Evolutionary conservation across 2,329 filamentous ascomycete genomes (phyloP).

Genomic region (Onygena corvina): DNA sequence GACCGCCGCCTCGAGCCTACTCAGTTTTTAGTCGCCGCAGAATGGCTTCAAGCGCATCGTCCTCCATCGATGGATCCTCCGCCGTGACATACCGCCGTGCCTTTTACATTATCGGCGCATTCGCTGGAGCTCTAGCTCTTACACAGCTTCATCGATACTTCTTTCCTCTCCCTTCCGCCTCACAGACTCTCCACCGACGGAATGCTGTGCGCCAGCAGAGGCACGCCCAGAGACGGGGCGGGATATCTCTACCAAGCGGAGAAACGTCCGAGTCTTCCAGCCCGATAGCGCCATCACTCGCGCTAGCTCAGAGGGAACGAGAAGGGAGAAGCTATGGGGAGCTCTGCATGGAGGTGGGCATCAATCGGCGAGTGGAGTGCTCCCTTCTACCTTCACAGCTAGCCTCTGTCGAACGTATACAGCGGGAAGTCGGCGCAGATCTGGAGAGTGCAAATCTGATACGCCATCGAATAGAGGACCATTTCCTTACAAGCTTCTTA

Average conservation of each 20-base stretch:
- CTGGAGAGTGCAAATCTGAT: conserved; percentile 30
- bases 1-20: not conserved
- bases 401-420: conserved; percentile 32
- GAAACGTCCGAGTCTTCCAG: conserved; percentile 6
- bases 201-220: conserved; percentile 28
- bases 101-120: conserved; percentile 32
- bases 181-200: conserved; percentile 27
- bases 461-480: conserved; percentile 35
- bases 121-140: conserved; percentile 33
- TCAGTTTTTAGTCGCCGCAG: not conserved
- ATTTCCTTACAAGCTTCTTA: conserved; percentile 34
- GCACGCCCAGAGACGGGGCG: conserved; percentile 13
- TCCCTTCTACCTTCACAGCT: conserved; percentile 33
- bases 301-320: conserved; percentile 30
- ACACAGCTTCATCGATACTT: conserved; percentile 30
- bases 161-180: conserved; percentile 18
- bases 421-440: conserved; percentile 30
- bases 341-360: conserved; percentile 33
- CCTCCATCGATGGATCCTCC: conserved; percentile 1
- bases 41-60: conserved; percentile 2
- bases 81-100: conserved; percentile 22
- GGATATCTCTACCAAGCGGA: conserved; percentile 13
- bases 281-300: conserved; percentile 25
- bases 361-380: conserved; percentile 32
- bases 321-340: conserved; percentile 33